phyloP scores from a whole-genome alignment of 345 rosid genomes.

The Theobroma cacao region DNA sequence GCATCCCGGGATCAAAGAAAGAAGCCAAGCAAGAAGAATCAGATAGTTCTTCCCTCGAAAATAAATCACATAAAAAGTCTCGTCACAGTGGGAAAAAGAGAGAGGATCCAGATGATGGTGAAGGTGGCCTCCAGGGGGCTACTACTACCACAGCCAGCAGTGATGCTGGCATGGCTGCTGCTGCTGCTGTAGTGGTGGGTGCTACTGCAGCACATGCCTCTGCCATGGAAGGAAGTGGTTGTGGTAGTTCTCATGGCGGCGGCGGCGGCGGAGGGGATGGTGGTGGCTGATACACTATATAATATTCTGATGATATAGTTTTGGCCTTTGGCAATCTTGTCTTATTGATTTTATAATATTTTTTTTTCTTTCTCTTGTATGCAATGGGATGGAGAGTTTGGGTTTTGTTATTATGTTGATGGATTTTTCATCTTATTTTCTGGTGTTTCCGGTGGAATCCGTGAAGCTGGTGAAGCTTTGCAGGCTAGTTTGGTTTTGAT shows the following conservation, averaged over 20 bases:
- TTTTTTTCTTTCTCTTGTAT: neutral
- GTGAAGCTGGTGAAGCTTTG: neutral
- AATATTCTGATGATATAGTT: neutral
- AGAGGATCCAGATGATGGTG: neutral
- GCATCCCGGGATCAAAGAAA: slow-evolving; percentile 9
- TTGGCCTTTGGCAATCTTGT: neutral
- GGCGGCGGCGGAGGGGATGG: slow-evolving; percentile 8
- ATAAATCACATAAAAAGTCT: neutral
- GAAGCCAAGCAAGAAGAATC: slow-evolving; percentile 2
- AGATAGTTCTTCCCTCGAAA: neutral
- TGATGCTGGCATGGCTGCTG: slow-evolving; percentile 24
- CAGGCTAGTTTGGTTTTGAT: neutral
- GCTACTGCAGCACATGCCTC: slow-evolving; percentile 17
- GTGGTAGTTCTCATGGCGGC: slow-evolving; percentile 19
- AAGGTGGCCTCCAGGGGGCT: neutral
- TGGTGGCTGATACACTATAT: neutral
- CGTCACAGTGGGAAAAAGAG: neutral
- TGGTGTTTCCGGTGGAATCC: neutral
- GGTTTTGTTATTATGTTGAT: neutral
- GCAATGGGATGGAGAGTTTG: neutral
- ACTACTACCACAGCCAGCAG: neutral
- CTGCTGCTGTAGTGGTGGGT: neutral
- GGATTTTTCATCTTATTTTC: neutral
- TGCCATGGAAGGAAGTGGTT: slow-evolving; percentile 22
- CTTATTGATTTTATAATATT: neutral